Evolutionary conservation across 2,329 filamentous ascomycete genomes (phyloP).

Genomic region (Exophiala phaeomuriformis): DNA sequence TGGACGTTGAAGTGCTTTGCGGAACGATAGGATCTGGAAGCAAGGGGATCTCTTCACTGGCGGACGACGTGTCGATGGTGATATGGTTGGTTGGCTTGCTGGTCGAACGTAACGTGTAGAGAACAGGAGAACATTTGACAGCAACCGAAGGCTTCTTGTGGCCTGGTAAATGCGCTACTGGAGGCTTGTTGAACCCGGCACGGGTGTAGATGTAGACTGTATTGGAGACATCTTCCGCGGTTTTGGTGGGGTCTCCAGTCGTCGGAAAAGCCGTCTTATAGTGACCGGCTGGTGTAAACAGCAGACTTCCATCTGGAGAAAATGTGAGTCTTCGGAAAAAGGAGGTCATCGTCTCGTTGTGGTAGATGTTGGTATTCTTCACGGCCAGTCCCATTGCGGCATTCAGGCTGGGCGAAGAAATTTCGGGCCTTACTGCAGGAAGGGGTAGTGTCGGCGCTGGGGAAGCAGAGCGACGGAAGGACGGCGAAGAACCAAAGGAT

Average conservation of each 20-base stretch:
- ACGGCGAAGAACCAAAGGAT: slow-evolving; percentile 73
- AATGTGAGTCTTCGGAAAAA: slow-evolving; percentile 94
- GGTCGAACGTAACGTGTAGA: slow-evolving; percentile 70
- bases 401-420: slow-evolving; percentile 67
- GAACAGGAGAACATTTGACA: slow-evolving; percentile 84
- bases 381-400: slow-evolving; percentile 53
- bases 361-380: slow-evolving; percentile 84
- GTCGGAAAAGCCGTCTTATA: slow-evolving; percentile 73
- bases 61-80: slow-evolving; percentile 84
- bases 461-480: slow-evolving; percentile 76
- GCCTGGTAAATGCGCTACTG: slow-evolving; percentile 86
- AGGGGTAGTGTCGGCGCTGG: slow-evolving; percentile 89
- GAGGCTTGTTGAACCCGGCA: slow-evolving; percentile 92
- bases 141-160: slow-evolving; percentile 98
- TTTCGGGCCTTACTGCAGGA: slow-evolving; percentile 88
- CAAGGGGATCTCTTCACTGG: slow-evolving; percentile 71
- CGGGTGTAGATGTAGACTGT: slow-evolving; percentile 98
- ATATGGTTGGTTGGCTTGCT: slow-evolving; percentile 72
- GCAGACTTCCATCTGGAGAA: slow-evolving; percentile 84
- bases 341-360: slow-evolving; percentile 92
- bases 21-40: slow-evolving; percentile 70
- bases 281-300: slow-evolving; percentile 91
- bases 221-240: slow-evolving; percentile 80
- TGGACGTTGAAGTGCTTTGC: slow-evolving; percentile 56
- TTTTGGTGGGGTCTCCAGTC: slow-evolving; percentile 61